Conservation (phyloP, 257 asterid species). For the Solanum ahanhuiri region DNA sequence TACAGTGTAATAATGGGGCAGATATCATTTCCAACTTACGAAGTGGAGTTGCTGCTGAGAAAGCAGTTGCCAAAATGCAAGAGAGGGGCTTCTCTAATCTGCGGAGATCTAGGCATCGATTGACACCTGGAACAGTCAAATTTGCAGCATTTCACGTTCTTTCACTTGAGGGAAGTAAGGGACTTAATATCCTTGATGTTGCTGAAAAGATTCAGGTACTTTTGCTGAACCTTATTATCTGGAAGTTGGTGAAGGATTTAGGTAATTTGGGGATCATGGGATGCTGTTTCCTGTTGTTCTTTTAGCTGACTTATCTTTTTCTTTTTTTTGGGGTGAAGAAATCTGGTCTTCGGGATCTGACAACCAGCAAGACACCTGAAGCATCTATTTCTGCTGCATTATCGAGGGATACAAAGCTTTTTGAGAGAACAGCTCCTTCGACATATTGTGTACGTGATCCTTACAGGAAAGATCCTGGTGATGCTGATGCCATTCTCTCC, state of each 20-base stretch:
- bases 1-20: conserved; percentile 55
- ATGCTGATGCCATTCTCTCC: conserved; percentile 51
- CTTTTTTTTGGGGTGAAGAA: conserved; percentile 24
- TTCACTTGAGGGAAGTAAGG: conserved; percentile 76
- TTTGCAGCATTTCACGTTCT: conserved; percentile 88
- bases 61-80: conserved; percentile 81
- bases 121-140: conserved; percentile 97
- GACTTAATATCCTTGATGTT: conserved; percentile 69
- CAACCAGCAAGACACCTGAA: conserved; percentile 92
- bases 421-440: conserved; percentile 96
- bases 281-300: not conserved
- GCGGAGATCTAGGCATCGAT: conserved; percentile 75
- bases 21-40: conserved; percentile 60
- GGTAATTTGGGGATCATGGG: conserved; percentile 1
- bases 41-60: conserved; percentile 81
- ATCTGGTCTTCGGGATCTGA: conserved; percentile 94
- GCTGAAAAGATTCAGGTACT: conserved; percentile 91
- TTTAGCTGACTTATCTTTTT: not conserved
- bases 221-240: not conserved
- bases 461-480: conserved; percentile 67
- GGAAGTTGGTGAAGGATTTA: conserved; percentile 2
- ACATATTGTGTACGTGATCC: conserved; percentile 83
- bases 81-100: conserved; percentile 69
- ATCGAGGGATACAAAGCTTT: conserved; percentile 80
- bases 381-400: conserved; percentile 95